Conservation (phyloP, 495 filamentous ascomycete species). For the Hypoxylon rickii region DNA sequence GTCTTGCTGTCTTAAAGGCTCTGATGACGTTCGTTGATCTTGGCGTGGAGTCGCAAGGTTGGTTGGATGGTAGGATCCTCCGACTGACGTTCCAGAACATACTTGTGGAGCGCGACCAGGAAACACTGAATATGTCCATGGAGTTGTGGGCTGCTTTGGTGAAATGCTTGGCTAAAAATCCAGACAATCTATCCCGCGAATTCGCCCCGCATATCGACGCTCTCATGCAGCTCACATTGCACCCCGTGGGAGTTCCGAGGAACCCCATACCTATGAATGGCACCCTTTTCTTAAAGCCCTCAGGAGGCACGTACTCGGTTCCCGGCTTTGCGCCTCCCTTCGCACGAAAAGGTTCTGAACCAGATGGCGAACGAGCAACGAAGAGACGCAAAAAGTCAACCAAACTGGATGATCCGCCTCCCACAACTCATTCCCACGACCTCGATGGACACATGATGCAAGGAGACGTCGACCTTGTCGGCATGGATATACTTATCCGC, state of each 20-base stretch:
- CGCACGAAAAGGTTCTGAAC: conserved; percentile 65
- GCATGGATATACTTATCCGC: conserved; percentile 81
- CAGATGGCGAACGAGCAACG: conserved; percentile 51
- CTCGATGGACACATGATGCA: conserved; percentile 98
- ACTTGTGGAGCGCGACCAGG: conserved; percentile 86
- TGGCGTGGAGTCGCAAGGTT: conserved; percentile 80
- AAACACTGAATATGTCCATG: conserved; percentile 72
- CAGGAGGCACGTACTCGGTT: conserved; percentile 77
- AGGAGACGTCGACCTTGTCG: conserved; percentile 92
- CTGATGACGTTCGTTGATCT: conserved; percentile 91
- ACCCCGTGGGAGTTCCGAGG: conserved; percentile 87
- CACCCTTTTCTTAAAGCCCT: conserved; percentile 87
- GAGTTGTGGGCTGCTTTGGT: conserved; percentile 86
- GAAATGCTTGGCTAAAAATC: conserved; percentile 63
- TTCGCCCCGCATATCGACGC: conserved; percentile 73
- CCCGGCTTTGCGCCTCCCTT: conserved; percentile 49
- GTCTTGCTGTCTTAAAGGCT: conserved; percentile 88
- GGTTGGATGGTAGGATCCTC: conserved; percentile 88
- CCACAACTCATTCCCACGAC: conserved; percentile 73
- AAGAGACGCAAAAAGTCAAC: conserved; percentile 84
- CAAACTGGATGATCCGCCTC: conserved; percentile 72
- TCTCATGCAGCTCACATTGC: conserved; percentile 77
- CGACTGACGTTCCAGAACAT: conserved; percentile 93
- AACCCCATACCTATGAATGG: conserved; percentile 90
- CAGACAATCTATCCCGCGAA: conserved; percentile 63